Percentiles rank a stretch among this genome's conserved stretches.
Conservation (phyloP, 345 rosid genomes). For the Gossypium australe region DNA sequence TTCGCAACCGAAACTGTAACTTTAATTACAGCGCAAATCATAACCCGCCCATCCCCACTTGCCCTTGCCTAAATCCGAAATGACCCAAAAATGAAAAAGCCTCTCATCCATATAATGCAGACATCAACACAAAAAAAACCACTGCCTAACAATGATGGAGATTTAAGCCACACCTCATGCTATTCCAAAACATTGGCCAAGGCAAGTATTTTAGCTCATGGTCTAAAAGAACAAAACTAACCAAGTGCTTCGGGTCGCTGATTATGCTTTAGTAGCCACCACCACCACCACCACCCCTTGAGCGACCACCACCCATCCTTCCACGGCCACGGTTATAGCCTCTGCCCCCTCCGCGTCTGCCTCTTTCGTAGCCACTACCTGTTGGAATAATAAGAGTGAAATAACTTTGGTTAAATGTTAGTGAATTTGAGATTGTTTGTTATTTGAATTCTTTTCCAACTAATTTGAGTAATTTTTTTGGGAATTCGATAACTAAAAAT, state of each 20-base stretch:
- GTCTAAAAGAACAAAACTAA: background rate
- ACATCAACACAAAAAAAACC: slow-evolving; percentile 18
- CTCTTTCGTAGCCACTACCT: slow-evolving; percentile 33
- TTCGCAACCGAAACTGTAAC: slow-evolving; percentile 14
- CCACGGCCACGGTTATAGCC: slow-evolving; percentile 34
- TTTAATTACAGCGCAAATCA: slow-evolving; percentile 26
- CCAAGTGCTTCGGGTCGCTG: background rate
- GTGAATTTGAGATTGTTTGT: no score
- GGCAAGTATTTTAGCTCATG: slow-evolving; percentile 38
- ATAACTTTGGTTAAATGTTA: no score
- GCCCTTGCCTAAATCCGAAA: slow-evolving; percentile 36
- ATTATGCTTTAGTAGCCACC: slow-evolving; percentile 31
- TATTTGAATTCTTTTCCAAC: no score
- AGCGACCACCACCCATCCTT: slow-evolving; percentile 56
- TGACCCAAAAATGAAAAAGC: slow-evolving; percentile 22
- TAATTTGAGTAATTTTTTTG: no score
- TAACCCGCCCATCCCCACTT: slow-evolving; percentile 16
- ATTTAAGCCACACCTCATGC: slow-evolving; percentile 29
- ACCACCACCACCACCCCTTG: slow-evolving; percentile 45
- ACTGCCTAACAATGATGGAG: slow-evolving; percentile 20
- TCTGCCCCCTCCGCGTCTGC: slow-evolving; percentile 19
- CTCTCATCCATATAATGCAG: slow-evolving; percentile 24
- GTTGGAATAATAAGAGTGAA: background rate
- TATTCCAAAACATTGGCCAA: slow-evolving; percentile 24
- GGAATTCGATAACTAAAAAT: no score